Percentiles rank a stretch among this genome's conserved stretches.
These are phyloP conservation scores for Amborella trichopoda DNA, from an alignment of 164 flowering plant genomes.

Conservation along the genomic window DNA sequence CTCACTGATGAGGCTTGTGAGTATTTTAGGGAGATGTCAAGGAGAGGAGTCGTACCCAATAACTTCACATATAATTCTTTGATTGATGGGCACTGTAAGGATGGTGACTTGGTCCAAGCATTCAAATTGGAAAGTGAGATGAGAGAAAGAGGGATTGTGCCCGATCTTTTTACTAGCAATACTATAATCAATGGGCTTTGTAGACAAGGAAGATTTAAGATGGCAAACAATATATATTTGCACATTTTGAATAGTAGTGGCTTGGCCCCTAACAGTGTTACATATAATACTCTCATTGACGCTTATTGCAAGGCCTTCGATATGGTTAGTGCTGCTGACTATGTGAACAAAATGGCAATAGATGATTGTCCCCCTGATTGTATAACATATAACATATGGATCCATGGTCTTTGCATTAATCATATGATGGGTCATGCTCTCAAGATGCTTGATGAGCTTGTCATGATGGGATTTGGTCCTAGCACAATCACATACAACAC, in stretches of 20 bases:
- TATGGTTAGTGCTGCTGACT: conserved; percentile 37
- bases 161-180: conserved; percentile 62
- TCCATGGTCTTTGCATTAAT: conserved; percentile 44
- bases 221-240: conserved; percentile 39
- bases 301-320: conserved; percentile 69
- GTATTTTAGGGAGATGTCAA: conserved; percentile 45
- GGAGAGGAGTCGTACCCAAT: conserved; percentile 62
- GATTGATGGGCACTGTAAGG: conserved; percentile 57
- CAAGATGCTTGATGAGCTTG: conserved; percentile 57
- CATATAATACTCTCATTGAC: conserved; percentile 71
- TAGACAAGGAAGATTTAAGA: conserved; percentile 52
- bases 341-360: conserved; percentile 33
- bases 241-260: conserved; percentile 43
- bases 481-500: conserved; percentile 81
- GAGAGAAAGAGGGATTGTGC: conserved; percentile 68
- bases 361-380: conserved; percentile 68
- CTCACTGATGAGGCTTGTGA: conserved; percentile 53
- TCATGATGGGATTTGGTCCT: conserved; percentile 55
- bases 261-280: conserved; percentile 56
- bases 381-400: conserved; percentile 60
- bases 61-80: conserved; percentile 79
- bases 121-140: conserved; percentile 54
- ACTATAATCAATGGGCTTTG: conserved; percentile 73
- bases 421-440: conserved; percentile 49
- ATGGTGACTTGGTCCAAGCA: conserved; percentile 49